Conservation (phyloP, 2,329 filamentous ascomycete species). For the Cercospora zeina region DNA sequence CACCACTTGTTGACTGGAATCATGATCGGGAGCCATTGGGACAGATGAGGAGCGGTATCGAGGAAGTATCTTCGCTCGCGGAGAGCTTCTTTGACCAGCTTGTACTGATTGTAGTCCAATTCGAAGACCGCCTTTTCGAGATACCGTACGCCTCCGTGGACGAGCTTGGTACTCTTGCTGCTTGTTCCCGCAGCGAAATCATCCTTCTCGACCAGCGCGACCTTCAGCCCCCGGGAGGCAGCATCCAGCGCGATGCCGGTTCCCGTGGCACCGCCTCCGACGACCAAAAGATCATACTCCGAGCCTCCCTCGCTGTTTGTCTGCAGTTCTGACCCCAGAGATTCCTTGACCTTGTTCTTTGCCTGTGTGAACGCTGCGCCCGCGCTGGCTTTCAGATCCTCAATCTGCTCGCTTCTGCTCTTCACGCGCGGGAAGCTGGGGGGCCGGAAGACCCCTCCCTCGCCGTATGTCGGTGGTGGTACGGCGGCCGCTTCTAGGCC, state of each 20-base stretch:
- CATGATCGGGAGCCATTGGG: conserved; percentile 79
- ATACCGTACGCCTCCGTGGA: conserved; percentile 81
- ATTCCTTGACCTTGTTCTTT: conserved; percentile 47
- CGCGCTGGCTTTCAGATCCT: conserved; percentile 57
- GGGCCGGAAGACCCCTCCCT: conserved; percentile 66
- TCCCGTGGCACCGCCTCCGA: conserved; percentile 77
- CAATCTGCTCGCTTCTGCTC: conserved; percentile 64
- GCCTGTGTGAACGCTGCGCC: conserved; percentile 47
- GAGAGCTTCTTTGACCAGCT: conserved; percentile 77
- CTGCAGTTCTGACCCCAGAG: conserved; percentile 37
- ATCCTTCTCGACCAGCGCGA: conserved; percentile 78
- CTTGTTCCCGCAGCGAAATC: conserved; percentile 81
- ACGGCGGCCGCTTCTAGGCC: conserved; percentile 68
- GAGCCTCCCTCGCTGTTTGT: conserved; percentile 34
- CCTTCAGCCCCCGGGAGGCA: conserved; percentile 73
- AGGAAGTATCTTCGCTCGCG: conserved; percentile 81
- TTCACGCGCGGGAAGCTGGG: conserved; percentile 66
- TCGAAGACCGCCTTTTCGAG: conserved; percentile 85
- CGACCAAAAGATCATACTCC: conserved; percentile 74
- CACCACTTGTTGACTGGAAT: conserved; percentile 80
- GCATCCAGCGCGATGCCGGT: conserved; percentile 80
- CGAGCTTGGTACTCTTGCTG: conserved; percentile 84
- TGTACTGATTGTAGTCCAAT: conserved; percentile 75
- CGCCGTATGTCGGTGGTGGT: conserved; percentile 68
- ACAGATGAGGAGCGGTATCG: conserved; percentile 79